Base-by-base conservation (phyloP, 768 basidiomycete genomes). In the Phylloporus sp. region DNA sequence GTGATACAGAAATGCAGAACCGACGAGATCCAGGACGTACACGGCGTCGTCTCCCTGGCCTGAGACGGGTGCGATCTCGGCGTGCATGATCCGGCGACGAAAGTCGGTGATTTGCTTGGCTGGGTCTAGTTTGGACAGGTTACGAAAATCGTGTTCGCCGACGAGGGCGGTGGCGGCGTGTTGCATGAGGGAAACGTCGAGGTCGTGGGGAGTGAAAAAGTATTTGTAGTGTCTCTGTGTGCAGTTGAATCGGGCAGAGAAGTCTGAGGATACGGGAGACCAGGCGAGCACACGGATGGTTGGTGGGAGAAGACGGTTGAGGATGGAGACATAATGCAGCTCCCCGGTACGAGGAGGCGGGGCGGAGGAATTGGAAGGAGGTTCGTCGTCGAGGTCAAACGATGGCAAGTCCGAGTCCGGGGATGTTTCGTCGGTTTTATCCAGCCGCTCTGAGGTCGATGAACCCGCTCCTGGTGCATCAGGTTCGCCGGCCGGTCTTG, bases 61-160 rank as follows among this genome's bases (percentile, higher is more conserved):
- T 4, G 54, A 44, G 14, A 82, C 68, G 3, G 70, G 73, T 10
- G 71, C 69, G 37, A 94, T 80, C 23, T 79, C 76, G 0, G 90
- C 91, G 15, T 71, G 72, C 31, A 81, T 54, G 42, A 97, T 82
- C 18, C 72, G 72, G 26, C 95, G 75, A 20, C 63, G 71, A 68
- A 93, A 95, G 48, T 78, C 76, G 20, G 84, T 82, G 52, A 97
- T 85, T 67, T 97, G 94, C 66, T 97, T 97, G 27, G 81, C 76
- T 0, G 90, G 79, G 62, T 98, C 95, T 18, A 98, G 69, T 63
- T 94, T 97, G 74, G 90, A 96, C 27, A 97, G 74, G 60, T 98
- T 98, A 14, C 94, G 81, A 60, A 96, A 98, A 69, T 97, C 95
- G 70, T 97, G 93, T 51, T 86, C 81, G 28, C 95, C 95, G 23